Percentiles rank a stretch among this genome's conserved stretches.
phyloP scores from a whole-genome alignment of 164 flowering plant species.

The Vitis cinerea region DNA sequence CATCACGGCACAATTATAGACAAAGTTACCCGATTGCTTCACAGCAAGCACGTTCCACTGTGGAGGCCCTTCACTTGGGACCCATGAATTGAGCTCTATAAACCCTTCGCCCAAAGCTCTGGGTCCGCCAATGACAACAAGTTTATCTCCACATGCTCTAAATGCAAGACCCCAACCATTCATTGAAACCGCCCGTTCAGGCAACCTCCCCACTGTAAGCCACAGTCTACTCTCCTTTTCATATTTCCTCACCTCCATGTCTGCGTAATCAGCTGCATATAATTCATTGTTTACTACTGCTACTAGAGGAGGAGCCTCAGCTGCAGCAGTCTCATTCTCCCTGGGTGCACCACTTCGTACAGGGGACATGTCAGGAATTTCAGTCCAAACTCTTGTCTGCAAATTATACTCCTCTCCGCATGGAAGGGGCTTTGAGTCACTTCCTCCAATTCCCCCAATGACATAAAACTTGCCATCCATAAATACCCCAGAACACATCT shows the following conservation, averaged over 20 bases:
- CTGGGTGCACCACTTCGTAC: slow-evolving; percentile 39
- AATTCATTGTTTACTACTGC: slow-evolving; percentile 85
- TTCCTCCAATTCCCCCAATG: slow-evolving; percentile 76
- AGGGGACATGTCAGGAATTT: slow-evolving; percentile 85
- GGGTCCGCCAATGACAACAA: slow-evolving; percentile 92
- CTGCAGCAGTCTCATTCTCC: slow-evolving; percentile 41
- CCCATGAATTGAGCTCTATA: slow-evolving; percentile 86
- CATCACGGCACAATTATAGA: slow-evolving; percentile 81
- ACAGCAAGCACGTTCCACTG: slow-evolving; percentile 74
- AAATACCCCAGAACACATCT: slow-evolving; percentile 93
- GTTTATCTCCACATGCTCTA: slow-evolving; percentile 83
- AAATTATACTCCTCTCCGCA: slow-evolving; percentile 89
- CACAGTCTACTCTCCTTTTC: slow-evolving; percentile 52
- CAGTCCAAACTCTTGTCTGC: slow-evolving; percentile 68
- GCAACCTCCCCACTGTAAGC: slow-evolving; percentile 77
- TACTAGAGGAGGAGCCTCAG: slow-evolving; percentile 85
- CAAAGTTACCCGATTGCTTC: slow-evolving; percentile 59
- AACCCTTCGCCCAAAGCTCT: slow-evolving; percentile 60
- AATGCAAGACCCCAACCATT: slow-evolving; percentile 98
- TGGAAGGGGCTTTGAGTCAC: slow-evolving; percentile 44
- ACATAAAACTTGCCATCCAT: slow-evolving; percentile 92
- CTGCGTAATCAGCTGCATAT: slow-evolving; percentile 89
- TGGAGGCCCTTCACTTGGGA: slow-evolving; percentile 76
- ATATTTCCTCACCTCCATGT: slow-evolving; percentile 72
- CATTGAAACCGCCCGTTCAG: slow-evolving; percentile 76